Percentiles rank a stretch among this genome's conserved stretches.
phyloP scores from a whole-genome alignment of 139 green algal species.

The Spirogloea muscicola region DNA sequence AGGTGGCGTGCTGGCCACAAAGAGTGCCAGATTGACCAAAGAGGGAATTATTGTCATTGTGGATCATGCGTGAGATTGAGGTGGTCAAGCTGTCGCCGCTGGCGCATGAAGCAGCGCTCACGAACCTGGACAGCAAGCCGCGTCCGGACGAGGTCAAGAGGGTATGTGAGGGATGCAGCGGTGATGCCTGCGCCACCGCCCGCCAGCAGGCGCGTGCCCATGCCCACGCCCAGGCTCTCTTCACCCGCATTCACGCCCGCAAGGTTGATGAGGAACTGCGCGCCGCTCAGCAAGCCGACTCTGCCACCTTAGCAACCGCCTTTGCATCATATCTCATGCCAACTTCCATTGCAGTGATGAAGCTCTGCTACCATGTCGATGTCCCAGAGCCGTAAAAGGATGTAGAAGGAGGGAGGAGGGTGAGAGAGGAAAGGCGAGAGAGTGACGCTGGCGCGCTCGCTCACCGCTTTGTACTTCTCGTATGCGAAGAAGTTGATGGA shows the following conservation, averaged over 20 bases:
- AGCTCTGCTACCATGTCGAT: too few relatives aligned
- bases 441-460: too few relatives aligned
- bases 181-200: constrained; percentile 72
- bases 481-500: constrained; percentile 92
- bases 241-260: constrained; percentile 18
- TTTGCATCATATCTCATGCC: too few relatives aligned
- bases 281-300: background rate
- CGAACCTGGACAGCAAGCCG: constrained; percentile 52
- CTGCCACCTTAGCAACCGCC: background rate
- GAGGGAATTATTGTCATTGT: too few relatives aligned
- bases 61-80: background rate
- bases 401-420: too few relatives aligned
- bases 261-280: constrained; percentile 3
- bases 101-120: background rate
- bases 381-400: too few relatives aligned
- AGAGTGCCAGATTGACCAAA: too few relatives aligned
- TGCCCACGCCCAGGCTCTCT: constrained; percentile 16
- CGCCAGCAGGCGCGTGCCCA: constrained; percentile 53
- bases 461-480: constrained; percentile 62
- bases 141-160: constrained; percentile 90
- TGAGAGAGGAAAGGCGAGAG: too few relatives aligned
- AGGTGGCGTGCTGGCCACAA: too few relatives aligned
- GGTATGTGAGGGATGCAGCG: constrained; percentile 83
- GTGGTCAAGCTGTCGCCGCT: background rate
- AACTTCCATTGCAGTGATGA: too few relatives aligned